Conservation (phyloP, 352 stramenopile species). For the Sclerospora graminicola region DNA sequence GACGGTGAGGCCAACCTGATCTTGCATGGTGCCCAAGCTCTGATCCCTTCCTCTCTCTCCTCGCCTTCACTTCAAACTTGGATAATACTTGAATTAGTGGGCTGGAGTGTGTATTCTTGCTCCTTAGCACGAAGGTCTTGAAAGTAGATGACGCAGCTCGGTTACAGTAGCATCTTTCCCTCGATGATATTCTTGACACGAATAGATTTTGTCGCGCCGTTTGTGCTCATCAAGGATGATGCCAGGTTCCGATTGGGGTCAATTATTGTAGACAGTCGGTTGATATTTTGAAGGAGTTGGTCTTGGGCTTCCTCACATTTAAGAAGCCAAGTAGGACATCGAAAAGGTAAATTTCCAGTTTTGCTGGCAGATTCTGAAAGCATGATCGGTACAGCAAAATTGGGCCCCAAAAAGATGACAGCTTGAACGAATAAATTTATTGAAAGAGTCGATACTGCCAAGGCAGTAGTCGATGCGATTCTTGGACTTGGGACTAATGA, state of each 20-base stretch:
- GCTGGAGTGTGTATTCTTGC: no score
- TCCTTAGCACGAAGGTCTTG: no score
- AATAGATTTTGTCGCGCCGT: constrained; percentile 29
- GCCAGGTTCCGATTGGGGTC: not conserved
- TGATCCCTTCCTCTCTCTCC: no score
- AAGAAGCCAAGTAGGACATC: constrained; percentile 1
- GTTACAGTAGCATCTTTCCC: no score
- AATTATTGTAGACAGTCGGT: not conserved
- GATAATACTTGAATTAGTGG: no score
- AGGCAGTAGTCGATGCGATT: constrained; percentile 6
- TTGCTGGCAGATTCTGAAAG: no score
- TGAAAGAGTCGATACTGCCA: not conserved
- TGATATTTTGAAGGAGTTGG: not conserved
- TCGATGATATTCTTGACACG: no score
- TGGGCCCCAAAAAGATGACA: not conserved
- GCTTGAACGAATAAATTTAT: not conserved
- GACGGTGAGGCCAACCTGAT: no score
- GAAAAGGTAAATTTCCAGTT: not conserved
- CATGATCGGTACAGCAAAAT: not conserved
- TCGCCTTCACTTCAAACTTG: no score
- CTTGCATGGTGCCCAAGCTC: no score
- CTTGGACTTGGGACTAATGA: not conserved
- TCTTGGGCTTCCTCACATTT: not conserved
- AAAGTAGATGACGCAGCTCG: no score
- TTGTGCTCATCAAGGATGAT: constrained; percentile 3